Evolutionary conservation across 768 basidiomycete species (phyloP), one percentile per base, ranked within the genome.

Genomic region (Russula sp.): DNA sequence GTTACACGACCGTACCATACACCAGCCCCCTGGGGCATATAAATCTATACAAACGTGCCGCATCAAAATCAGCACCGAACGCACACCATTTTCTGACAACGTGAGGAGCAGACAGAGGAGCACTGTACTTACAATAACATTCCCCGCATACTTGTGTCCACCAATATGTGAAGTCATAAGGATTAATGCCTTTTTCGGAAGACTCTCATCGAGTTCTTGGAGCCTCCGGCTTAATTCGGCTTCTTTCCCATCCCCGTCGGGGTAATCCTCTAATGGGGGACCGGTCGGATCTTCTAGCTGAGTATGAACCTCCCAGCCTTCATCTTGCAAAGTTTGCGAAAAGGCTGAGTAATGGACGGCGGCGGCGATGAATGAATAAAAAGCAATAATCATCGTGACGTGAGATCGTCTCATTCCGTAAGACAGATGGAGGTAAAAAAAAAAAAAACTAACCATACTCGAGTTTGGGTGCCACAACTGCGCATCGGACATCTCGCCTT

Each of bases 1-100:
- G 89, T 89, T 7, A 97, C 94, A 28, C 96, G 87, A 24, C 96
- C 96, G 71, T 98, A 98, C 88, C 94, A 98, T 32, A 98, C 82
- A 44, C 87, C 85, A 26, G 90, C 83, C 24, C 94, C 94, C 62
- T 85, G 82, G 0, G 94, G 94, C 52, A 86, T 91, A 75, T 92
- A 88, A 71, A 98, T 91, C 90, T 94, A 50, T 24, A 28, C n/a
- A 28, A 22, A 16, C 1, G 46, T 1, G 13, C 46, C 38, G 20
- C 36, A 36, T 36, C 36, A 13, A 36, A 32, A 51, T 63, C 32
- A 64, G 36, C 49, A 32, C 30, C 16, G 9, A 40, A 10, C 11
- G 32, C 14, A 18, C 59, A 26, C 13, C 0, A 13, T 13, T 55
- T 44, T 49, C 7, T 22, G n/a, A n/a, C n/a, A n/a, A n/a, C n/a